Base-by-base conservation (phyloP, 2,329 filamentous ascomycete genomes). In the Paraconiothyrium brasiliense region DNA sequence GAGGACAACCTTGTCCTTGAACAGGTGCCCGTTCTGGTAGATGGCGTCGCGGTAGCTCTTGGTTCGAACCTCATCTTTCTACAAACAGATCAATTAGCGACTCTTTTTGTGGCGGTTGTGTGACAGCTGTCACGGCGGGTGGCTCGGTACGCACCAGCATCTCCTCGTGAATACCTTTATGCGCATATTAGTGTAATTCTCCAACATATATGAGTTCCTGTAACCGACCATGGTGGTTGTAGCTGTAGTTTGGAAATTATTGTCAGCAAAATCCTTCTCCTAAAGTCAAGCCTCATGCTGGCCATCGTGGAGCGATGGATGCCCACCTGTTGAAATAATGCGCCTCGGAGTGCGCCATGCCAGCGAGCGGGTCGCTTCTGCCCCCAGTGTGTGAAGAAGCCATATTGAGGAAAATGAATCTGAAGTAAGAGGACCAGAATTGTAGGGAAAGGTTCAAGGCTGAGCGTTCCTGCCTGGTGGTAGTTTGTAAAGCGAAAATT, bases 1-100 rank as follows among this genome's bases (percentile, higher is more conserved):
- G 67, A 99, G 91, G 68, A 99, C 93, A 67, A 97, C 85, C 86
- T 93, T 94, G 83, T 93, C 91, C 84, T 92, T 93, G 85, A 95
- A 94, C 32, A 95, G 83, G 79, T 98, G 95, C 81, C 90, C 92
- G 85, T 98, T 99, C 82, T 98, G 94, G 78, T 97, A 90, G 79
- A 99, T 98, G 54, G 95, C 89, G 80, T 98, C 94, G 85, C 97
- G 94, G 86, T 99, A 99, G 64, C 93, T 97, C 79, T 89, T 88
- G 60, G 95, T 99, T 71, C 95, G 93, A 64, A 99, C 94, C 82
- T 99, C 95, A 83, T 99, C 95, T 90, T 97, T 98, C 92, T 97
- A 60, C 49, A 46, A 13, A 50, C 52, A 44, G 27, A 30, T 2
- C 27, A 55, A 32, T 57, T 44, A 48, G 44, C 57, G 35, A 49